Evolutionary conservation across 2,329 filamentous ascomycete genomes (phyloP), one percentile per base, ranked within the genome.

Genomic region (Teratosphaeria zuluensis): DNA sequence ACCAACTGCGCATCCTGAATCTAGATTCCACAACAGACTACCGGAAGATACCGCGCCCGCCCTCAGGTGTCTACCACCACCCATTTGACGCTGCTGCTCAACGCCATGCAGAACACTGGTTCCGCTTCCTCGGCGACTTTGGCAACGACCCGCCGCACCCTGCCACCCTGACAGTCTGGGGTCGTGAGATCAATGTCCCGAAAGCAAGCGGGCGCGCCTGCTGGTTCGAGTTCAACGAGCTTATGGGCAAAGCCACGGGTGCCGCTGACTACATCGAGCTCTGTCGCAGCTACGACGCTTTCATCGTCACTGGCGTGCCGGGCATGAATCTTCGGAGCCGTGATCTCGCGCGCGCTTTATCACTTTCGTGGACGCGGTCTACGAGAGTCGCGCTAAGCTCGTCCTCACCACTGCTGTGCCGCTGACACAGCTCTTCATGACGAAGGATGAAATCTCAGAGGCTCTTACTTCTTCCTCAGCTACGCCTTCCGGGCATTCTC

Each of bases 261-360:
- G 94, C 94, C 0, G 94, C 94, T 19, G 94, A 99, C 76, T 99
- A 96, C 71, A 81, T 99, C 8, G 94, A 97, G 74, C 80, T 99
- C 58, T 89, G 90, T 75, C 84, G 90, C 58, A 87, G 87, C 65
- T 99, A 97, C 73, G 88, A 96, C 61, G 86, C 92, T 1, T 97
- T 99, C 69, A 84, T 99, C 63, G 83, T 99, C 9, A 96, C 91
- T 0, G 88, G 92, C 56, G 86, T 97, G 1, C 94, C 94, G 0
- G 89, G 87, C 5, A 97, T 99, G 94, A 94, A 87, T 48, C 83
- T 90, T 64, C 84, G 84, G 57, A 85, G 91, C 69, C 84, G 94
- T 21, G 94, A 99, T 75, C 81, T 96, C 46, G 94, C 94, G 0
- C 80, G 94, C 12, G 94, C 4, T 96, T 99, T 74, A 99, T 99